Evolutionary conservation across 257 asterid genomes (phyloP), one percentile per base, ranked within the genome.

Genomic region (Solanum sejunctum): DNA sequence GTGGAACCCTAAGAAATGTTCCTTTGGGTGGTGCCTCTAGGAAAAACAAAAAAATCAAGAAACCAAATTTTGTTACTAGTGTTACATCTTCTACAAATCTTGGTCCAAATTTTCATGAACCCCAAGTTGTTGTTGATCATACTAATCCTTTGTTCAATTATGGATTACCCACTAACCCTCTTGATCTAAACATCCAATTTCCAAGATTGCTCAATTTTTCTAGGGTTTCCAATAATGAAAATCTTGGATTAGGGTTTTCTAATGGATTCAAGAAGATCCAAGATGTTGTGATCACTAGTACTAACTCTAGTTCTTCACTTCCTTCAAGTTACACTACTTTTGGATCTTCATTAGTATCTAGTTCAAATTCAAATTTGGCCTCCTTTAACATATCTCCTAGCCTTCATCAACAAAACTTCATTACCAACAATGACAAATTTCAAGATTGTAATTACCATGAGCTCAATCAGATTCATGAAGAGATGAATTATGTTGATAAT

Each of bases 1-100:
- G 93, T 36, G 93, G 93, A 17, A 86, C 93, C 13, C 58, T 89
- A 13, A 82, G 92, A 23, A 88, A 86, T 66, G 93, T 90, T 51
- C 93, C 93, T 6, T 91, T 90, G n/a, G 93, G 93, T 2, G 93
- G 91, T 39, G 89, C 91, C 7, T 90, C 87, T 75, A 75, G 90
- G 85, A 85, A 89, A 66, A 90, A 88, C 75, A 90, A 88, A 61
- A 86, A 88, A 84, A 64, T 88, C 12, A 86, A 86, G 36, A 70
- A 87, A 61, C 87, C 85, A 64, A 56, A 56, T 55, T 1, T 32
- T 61, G 11, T 28, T 10, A 63, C 41, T 63, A 18, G 20, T 64
- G 39, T 28, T 64, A 64, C 72, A 26, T 64, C 18, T 64, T 26
- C 72, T 12, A 28, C 72, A 64, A 64, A 85, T 81, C 90, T 85